Percentiles rank a stretch among this genome's conserved stretches.
Conservation (phyloP, 352 stramenopile species). For the Phytophthora megakarya region DNA sequence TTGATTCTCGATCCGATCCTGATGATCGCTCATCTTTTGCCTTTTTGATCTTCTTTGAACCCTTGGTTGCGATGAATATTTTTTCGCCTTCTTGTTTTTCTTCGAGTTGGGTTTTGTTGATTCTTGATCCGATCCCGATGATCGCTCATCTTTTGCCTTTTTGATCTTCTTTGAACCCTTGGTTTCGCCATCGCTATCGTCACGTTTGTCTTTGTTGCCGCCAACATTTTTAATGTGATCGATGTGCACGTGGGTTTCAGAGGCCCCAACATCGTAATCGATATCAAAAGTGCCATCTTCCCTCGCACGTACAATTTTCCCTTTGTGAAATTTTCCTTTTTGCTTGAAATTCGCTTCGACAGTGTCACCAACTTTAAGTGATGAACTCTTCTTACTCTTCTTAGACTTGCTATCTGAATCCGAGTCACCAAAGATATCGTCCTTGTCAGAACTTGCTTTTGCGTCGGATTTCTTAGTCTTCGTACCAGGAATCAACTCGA, state of each 20-base stretch:
- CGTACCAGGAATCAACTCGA: constrained; percentile 5
- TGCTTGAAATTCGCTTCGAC: constrained; percentile 46
- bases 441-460: constrained; percentile 20
- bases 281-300: constrained; percentile 41
- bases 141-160: not conserved
- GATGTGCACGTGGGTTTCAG: constrained; percentile 26
- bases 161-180: constrained; percentile 17
- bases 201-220: constrained; percentile 12
- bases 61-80: constrained; percentile 9
- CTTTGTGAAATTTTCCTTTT: constrained; percentile 44
- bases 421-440: constrained; percentile 38
- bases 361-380: constrained; percentile 32
- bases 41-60: constrained; percentile 5
- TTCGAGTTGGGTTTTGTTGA: constrained; percentile 12
- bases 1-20: constrained; percentile 17
- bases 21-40: not conserved
- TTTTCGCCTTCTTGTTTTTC: constrained; percentile 24
- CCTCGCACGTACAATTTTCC: constrained; percentile 30
- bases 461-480: constrained; percentile 20
- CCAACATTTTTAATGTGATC: constrained; percentile 23
- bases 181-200: constrained; percentile 12
- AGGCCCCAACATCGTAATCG: constrained; percentile 42
- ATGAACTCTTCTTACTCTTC: not conserved
- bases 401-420: constrained; percentile 27
- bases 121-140: constrained; percentile 24